Percentiles rank a stretch among this genome's conserved stretches.
Conservation (phyloP, 495 filamentous ascomycete species). For the Penicillium turbatum region DNA sequence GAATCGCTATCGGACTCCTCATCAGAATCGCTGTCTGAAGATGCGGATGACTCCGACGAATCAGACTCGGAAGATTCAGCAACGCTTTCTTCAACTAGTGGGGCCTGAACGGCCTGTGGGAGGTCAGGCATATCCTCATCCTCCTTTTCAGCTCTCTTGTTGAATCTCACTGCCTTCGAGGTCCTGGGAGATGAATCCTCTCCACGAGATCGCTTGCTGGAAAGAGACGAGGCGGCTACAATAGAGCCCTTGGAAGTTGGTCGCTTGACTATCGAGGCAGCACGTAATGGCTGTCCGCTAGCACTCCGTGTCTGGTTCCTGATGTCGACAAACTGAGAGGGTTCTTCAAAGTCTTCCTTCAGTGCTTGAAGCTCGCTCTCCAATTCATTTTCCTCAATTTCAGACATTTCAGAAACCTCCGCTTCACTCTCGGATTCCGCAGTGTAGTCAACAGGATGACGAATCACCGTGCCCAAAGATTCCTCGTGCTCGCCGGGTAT, state of each 20-base stretch:
- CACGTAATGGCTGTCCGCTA: constrained; percentile 15
- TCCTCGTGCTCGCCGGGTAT: constrained; percentile 30
- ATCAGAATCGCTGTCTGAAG: constrained; percentile 20
- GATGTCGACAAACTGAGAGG: constrained; percentile 24
- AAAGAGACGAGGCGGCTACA: constrained; percentile 22
- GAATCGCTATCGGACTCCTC: constrained; percentile 1
- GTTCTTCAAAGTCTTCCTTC: constrained; percentile 38
- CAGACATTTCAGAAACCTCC: constrained; percentile 35
- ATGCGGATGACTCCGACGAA: constrained; percentile 16
- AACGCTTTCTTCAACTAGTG: not conserved
- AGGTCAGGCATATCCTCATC: constrained; percentile 4
- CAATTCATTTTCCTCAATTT: constrained; percentile 39
- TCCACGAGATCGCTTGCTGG: constrained; percentile 25
- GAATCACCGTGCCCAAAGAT: constrained; percentile 40
- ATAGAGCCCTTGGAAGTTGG: constrained; percentile 23
- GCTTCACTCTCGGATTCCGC: constrained; percentile 36
- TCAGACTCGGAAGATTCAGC: constrained; percentile 1
- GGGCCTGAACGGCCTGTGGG: not conserved
- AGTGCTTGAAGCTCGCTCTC: constrained; percentile 42
- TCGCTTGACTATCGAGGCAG: constrained; percentile 16
- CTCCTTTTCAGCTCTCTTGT: constrained; percentile 16
- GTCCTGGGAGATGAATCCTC: constrained; percentile 24
- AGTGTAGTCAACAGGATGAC: constrained; percentile 30
- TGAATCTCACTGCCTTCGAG: constrained; percentile 37
- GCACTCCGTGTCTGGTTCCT: constrained; percentile 11